A percentile compares a stretch with the other conserved stretches of the same genome.
Evolutionary conservation across 176 grass and related monocot species (phyloP).

Genomic region (Aegilops speltoides): DNA sequence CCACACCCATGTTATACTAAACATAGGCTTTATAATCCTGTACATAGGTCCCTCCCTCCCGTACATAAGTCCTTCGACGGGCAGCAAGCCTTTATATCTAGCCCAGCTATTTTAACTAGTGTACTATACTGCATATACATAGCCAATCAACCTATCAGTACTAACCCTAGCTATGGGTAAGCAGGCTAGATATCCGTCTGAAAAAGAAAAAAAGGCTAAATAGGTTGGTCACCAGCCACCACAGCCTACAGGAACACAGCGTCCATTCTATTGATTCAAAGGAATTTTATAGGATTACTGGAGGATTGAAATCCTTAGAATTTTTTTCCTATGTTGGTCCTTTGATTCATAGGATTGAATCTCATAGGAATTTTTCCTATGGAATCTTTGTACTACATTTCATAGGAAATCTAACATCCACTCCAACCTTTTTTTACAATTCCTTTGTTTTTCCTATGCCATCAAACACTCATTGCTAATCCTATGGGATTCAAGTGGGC

Average conservation of each 20-base stretch:
- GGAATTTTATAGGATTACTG: too few relatives aligned
- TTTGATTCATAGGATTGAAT: too few relatives aligned
- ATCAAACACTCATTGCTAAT: too few relatives aligned
- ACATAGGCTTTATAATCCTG: slow-evolving; percentile 24
- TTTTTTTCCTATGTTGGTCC: too few relatives aligned
- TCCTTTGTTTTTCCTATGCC: too few relatives aligned
- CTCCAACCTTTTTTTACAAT: too few relatives aligned
- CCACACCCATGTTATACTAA: slow-evolving; percentile 34
- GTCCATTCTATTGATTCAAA: background rate
- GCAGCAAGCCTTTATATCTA: slow-evolving; percentile 29
- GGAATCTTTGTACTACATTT: too few relatives aligned
- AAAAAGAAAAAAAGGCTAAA: background rate
- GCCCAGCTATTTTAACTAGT: slow-evolving; percentile 16
- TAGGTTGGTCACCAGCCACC: background rate
- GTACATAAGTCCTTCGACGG: slow-evolving; percentile 11
- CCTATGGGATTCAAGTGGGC: too few relatives aligned
- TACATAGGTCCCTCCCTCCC: slow-evolving; percentile 21
- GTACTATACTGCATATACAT: slow-evolving; percentile 32
- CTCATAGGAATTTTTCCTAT: too few relatives aligned
- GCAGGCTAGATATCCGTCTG: background rate
- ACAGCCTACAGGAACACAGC: slow-evolving; percentile 1
- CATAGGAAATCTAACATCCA: too few relatives aligned
- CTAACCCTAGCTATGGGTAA: slow-evolving; percentile 12
- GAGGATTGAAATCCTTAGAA: too few relatives aligned
- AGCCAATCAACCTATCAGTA: slow-evolving; percentile 25